Percentiles rank a stretch among this genome's conserved stretches.
Evolutionary conservation across 2,329 filamentous ascomycete genomes (phyloP).

Genomic region (Saccharata proteae): DNA sequence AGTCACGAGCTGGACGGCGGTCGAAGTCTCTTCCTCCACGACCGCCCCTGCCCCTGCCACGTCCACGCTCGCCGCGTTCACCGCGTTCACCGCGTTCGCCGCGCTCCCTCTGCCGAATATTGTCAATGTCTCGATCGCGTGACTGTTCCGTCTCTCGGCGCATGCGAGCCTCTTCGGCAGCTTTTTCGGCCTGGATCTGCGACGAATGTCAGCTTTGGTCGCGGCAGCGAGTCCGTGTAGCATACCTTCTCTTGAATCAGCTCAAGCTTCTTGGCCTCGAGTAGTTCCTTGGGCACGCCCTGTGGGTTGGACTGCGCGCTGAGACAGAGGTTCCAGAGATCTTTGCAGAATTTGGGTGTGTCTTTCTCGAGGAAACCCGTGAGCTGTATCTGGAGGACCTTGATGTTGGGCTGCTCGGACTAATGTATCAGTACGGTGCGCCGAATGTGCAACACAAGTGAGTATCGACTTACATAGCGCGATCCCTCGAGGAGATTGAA

Average conservation of each 20-base stretch:
- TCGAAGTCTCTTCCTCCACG: slow-evolving; percentile 38
- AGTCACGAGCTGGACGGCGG: slow-evolving; percentile 34
- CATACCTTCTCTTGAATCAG: slow-evolving; percentile 85
- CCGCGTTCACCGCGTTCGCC: slow-evolving; percentile 23
- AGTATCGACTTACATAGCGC: slow-evolving; percentile 53
- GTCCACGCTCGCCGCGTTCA: slow-evolving; percentile 31
- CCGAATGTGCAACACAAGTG: neutral
- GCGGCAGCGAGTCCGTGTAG: neutral
- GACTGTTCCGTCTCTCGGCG: slow-evolving; percentile 59
- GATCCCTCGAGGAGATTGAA: slow-evolving; percentile 59
- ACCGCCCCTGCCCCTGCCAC: slow-evolving; percentile 34
- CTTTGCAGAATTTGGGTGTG: slow-evolving; percentile 77
- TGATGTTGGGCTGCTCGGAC: slow-evolving; percentile 76
- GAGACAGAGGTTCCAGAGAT: slow-evolving; percentile 81
- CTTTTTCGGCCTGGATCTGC: slow-evolving; percentile 71
- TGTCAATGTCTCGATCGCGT: slow-evolving; percentile 59
- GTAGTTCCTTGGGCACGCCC: slow-evolving; percentile 83
- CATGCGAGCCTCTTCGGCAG: slow-evolving; percentile 60
- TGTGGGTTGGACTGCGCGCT: slow-evolving; percentile 81
- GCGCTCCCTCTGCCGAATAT: slow-evolving; percentile 52
- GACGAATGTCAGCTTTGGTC: slow-evolving; percentile 12
- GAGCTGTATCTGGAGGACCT: slow-evolving; percentile 85
- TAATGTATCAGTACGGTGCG: slow-evolving; percentile 11
- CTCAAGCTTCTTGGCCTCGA: slow-evolving; percentile 94
- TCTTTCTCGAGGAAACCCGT: slow-evolving; percentile 93